A percentile compares a stretch with the other conserved stretches of the same genome.
These are phyloP conservation scores for Capsella bursapastoris DNA, from an alignment of 345 rosid species.

Conservation along the genomic window DNA sequence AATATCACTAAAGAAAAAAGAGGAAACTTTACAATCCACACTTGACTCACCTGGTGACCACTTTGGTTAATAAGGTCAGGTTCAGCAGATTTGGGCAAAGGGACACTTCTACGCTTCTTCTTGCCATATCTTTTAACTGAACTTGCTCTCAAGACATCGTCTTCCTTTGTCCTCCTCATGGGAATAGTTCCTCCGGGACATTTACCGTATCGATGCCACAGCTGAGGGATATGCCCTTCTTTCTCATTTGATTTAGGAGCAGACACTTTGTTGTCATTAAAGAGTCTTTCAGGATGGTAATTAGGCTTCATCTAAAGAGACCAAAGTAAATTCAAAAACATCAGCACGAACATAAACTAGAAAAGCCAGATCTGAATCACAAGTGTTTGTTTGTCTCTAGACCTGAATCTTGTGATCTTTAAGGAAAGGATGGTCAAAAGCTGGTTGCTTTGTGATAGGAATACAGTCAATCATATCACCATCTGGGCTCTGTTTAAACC, in stretches of 20 bases:
- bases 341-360: background rate
- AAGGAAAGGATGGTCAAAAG: conserved; percentile 94
- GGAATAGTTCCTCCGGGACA: conserved; percentile 86
- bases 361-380: background rate
- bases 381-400: background rate
- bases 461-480: conserved; percentile 89
- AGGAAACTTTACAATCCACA: conserved; percentile 10
- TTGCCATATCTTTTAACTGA: conserved; percentile 92
- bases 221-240: conserved; percentile 65
- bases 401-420: conserved; percentile 99
- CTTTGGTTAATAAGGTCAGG: conserved; percentile 81
- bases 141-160: conserved; percentile 93
- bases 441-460: conserved; percentile 83
- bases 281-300: conserved; percentile 85
- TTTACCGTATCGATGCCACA: conserved; percentile 79
- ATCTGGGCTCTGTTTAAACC: conserved; percentile 66
- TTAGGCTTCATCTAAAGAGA: conserved; percentile 76
- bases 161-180: conserved; percentile 80
- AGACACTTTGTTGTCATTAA: conserved; percentile 72
- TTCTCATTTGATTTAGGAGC: conserved; percentile 53
- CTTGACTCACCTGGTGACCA: conserved; percentile 81
- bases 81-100: conserved; percentile 88
- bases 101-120: conserved; percentile 80
- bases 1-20: background rate
- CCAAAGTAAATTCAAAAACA: conserved; percentile 16